Evolutionary conservation across 208 protist species (phyloP).

Genomic region (Novymonas esmeraldas): DNA sequence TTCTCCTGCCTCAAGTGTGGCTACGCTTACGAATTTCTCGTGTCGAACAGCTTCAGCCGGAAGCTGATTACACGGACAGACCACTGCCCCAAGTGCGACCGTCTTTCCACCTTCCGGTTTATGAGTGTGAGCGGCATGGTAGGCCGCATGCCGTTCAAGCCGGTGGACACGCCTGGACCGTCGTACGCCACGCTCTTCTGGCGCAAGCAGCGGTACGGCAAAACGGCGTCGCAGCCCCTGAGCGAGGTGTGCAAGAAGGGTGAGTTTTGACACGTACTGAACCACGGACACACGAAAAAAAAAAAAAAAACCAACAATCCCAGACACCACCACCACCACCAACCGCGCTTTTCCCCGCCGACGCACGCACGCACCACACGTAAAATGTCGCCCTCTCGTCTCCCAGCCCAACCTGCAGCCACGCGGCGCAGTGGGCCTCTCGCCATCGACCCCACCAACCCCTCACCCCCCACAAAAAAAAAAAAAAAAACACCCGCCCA

Average conservation of each 20-base stretch:
- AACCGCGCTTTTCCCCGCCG: neutral
- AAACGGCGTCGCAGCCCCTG: slow-evolving; percentile 49
- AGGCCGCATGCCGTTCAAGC: slow-evolving; percentile 68
- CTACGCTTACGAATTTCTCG: slow-evolving; percentile 80
- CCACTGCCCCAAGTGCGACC: slow-evolving; percentile 74
- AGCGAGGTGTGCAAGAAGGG: slow-evolving; percentile 59
- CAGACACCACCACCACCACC: neutral
- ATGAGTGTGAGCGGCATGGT: slow-evolving; percentile 84
- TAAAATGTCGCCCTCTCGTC: no score
- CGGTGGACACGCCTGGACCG: slow-evolving; percentile 54
- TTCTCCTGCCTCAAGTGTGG: slow-evolving; percentile 79
- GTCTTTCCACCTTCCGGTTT: slow-evolving; percentile 65
- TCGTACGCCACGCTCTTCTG: slow-evolving; percentile 82
- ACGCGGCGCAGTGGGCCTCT: no score
- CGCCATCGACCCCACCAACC: no score
- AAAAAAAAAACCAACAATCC: neutral
- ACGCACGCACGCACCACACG: no score
- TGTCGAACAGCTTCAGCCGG: slow-evolving; percentile 66
- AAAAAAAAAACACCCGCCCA: no score
- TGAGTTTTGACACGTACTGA: slow-evolving; percentile 57
- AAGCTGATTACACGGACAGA: slow-evolving; percentile 55
- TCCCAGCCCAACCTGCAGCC: no score
- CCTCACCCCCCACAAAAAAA: no score
- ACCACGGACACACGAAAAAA: neutral
- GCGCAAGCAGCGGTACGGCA: slow-evolving; percentile 61